Evolutionary conservation across 306 rosid species (phyloP).

Genomic region (Adenanthera pavonina): DNA sequence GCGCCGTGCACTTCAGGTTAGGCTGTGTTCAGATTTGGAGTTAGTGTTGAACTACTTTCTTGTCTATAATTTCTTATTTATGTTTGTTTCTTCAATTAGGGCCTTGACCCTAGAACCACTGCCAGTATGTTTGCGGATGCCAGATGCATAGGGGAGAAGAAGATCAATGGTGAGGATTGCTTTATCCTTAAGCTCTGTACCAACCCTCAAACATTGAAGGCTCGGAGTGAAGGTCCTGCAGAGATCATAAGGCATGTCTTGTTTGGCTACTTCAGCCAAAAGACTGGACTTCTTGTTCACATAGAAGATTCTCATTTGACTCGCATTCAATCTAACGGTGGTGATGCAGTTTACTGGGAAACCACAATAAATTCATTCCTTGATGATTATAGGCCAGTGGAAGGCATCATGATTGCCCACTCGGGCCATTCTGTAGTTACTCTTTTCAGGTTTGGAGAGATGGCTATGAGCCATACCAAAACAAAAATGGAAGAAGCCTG

Average conservation of each 20-base stretch:
- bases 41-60: background rate
- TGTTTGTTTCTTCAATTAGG: constrained; percentile 55
- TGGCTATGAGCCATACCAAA: constrained; percentile 98
- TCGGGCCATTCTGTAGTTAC: constrained; percentile 94
- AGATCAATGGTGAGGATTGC: constrained; percentile 91
- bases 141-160: constrained; percentile 95
- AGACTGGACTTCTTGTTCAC: constrained; percentile 91
- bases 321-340: constrained; percentile 88
- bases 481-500: constrained; percentile 99
- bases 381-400: constrained; percentile 88
- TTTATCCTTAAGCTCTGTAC: constrained; percentile 95
- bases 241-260: constrained; percentile 94
- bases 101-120: constrained; percentile 95
- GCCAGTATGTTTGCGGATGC: constrained; percentile 90
- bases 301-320: constrained; percentile 98
- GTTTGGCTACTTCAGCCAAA: constrained; percentile 98
- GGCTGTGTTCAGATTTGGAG: background rate
- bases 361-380: constrained; percentile 96
- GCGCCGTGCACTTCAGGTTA: constrained; percentile 97
- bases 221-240: constrained; percentile 96
- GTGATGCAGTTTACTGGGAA: constrained; percentile 97
- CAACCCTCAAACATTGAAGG: constrained; percentile 85
- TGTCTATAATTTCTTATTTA: background rate
- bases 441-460: constrained; percentile 95
- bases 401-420: constrained; percentile 98